phyloP scores from a whole-genome alignment of 148 eudicot genomes.

The Heliosperma pusillum region DNA sequence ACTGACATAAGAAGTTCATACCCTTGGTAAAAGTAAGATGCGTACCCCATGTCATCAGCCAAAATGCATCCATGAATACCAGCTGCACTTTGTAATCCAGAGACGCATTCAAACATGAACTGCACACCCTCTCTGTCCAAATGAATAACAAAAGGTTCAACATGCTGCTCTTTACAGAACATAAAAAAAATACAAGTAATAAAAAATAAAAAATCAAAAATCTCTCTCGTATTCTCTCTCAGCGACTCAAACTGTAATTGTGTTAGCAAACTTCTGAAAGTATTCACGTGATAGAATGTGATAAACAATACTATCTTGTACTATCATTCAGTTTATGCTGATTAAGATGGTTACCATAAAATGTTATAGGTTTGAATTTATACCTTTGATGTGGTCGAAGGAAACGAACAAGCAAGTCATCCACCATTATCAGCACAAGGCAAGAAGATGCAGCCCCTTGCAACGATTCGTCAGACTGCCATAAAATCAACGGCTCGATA shows the following conservation, averaged over 20 bases:
- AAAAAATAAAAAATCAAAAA: background rate
- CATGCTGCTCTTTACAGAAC: background rate
- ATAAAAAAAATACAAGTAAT: too few species aligned
- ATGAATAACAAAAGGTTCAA: conserved; percentile 7
- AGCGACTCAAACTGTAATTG: background rate
- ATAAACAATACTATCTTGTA: background rate
- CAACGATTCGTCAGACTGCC: conserved; percentile 65
- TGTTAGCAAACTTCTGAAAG: conserved; percentile 8
- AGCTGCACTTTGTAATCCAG: conserved; percentile 56
- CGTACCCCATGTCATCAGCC: conserved; percentile 99
- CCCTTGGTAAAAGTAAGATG: conserved; percentile 16
- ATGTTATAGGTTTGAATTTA: background rate
- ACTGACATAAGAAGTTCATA: conserved; percentile 4
- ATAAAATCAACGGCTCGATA: conserved; percentile 78
- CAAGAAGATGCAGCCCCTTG: conserved; percentile 30
- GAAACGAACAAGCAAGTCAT: conserved; percentile 77
- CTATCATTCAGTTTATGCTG: background rate
- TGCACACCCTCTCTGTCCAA: conserved; percentile 94
- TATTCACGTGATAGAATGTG: background rate
- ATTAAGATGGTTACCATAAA: background rate
- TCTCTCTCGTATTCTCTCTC: background rate
- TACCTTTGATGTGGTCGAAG: conserved; percentile 99
- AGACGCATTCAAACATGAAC: conserved; percentile 96
- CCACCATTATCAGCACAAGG: conserved; percentile 50
- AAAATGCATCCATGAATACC: conserved; percentile 88